These are phyloP conservation scores for Codiaeum variegatum DNA, from an alignment of 441 rosid genomes.

Conservation along the genomic window DNA sequence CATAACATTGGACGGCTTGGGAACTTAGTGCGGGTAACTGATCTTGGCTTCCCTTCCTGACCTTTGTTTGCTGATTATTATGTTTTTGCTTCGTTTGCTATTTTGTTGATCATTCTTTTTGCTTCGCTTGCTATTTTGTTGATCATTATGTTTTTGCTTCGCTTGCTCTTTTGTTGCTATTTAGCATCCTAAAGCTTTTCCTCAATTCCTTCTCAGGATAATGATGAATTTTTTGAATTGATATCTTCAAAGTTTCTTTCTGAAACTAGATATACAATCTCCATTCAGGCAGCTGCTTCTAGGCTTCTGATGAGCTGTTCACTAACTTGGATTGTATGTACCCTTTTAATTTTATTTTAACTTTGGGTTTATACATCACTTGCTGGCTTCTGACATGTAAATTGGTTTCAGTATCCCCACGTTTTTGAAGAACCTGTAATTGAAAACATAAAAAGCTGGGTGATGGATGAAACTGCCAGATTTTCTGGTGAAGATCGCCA, in stretches of 20 bases:
- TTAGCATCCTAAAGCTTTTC: slow-evolving; percentile 12
- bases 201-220: slow-evolving; percentile 55
- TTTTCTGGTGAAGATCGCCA: slow-evolving; percentile 50
- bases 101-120: no score
- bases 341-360: slow-evolving; percentile 1
- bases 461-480: slow-evolving; percentile 64
- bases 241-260: slow-evolving; percentile 82
- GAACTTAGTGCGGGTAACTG: slow-evolving; percentile 63
- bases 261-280: slow-evolving; percentile 62
- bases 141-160: not conserved
- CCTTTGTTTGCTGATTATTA: not conserved
- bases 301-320: slow-evolving; percentile 84
- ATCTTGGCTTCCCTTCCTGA: slow-evolving; percentile 10
- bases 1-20: slow-evolving; percentile 82
- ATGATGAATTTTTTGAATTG: slow-evolving; percentile 94
- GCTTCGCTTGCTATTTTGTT: slow-evolving; percentile 1
- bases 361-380: slow-evolving; percentile 12
- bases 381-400: slow-evolving; percentile 18
- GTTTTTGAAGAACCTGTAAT: slow-evolving; percentile 78
- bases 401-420: slow-evolving; percentile 68
- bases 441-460: slow-evolving; percentile 86
- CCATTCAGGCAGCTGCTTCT: slow-evolving; percentile 84
- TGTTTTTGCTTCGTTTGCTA: no score
- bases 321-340: slow-evolving; percentile 69
- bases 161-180: no score